A percentile compares a stretch with the other conserved stretches of the same genome.
Evolutionary conservation across 495 filamentous ascomycete genomes (phyloP).

Genomic region (Cryomyces minteri): DNA sequence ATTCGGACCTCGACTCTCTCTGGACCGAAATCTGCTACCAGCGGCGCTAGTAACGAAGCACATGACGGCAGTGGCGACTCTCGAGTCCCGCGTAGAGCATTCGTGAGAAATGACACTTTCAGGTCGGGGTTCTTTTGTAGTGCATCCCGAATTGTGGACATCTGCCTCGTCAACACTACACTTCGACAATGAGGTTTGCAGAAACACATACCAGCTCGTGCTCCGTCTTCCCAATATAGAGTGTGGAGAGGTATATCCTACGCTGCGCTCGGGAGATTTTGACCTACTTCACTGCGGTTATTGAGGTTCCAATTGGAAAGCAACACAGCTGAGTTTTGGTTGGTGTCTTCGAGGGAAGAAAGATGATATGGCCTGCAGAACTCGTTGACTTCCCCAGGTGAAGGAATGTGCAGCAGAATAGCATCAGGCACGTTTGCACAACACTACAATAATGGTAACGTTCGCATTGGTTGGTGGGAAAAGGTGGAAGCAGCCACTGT

Average conservation of each 20-base stretch:
- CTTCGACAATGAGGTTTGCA: background rate
- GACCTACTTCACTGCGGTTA: slow-evolving; percentile 22
- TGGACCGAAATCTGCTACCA: slow-evolving; percentile 65
- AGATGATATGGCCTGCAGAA: too few relatives aligned
- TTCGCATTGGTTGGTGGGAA: too few relatives aligned
- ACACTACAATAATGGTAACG: too few relatives aligned
- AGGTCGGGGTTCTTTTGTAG: slow-evolving; percentile 56
- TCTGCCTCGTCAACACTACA: slow-evolving; percentile 22
- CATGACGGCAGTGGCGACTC: slow-evolving; percentile 77
- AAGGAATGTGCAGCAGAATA: too few relatives aligned
- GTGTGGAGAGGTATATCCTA: slow-evolving; percentile 77
- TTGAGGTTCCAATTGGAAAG: too few relatives aligned
- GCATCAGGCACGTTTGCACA: too few relatives aligned
- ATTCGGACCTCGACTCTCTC: slow-evolving; percentile 85
- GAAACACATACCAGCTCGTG: slow-evolving; percentile 48
- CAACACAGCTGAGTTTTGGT: background rate
- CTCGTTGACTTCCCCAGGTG: too few relatives aligned
- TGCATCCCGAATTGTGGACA: slow-evolving; percentile 58
- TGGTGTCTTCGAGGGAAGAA: too few relatives aligned
- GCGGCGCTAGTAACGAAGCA: slow-evolving; percentile 70
- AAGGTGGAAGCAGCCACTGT: too few relatives aligned
- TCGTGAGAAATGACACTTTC: slow-evolving; percentile 80
- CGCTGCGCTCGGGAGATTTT: slow-evolving; percentile 65
- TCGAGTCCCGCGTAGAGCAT: slow-evolving; percentile 77
- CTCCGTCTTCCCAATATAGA: slow-evolving; percentile 93